Percentiles rank a stretch among this genome's conserved stretches.
These are phyloP conservation scores for Arabis hirsuta DNA, from an alignment of 345 rosid genomes.

Conservation along the genomic window DNA sequence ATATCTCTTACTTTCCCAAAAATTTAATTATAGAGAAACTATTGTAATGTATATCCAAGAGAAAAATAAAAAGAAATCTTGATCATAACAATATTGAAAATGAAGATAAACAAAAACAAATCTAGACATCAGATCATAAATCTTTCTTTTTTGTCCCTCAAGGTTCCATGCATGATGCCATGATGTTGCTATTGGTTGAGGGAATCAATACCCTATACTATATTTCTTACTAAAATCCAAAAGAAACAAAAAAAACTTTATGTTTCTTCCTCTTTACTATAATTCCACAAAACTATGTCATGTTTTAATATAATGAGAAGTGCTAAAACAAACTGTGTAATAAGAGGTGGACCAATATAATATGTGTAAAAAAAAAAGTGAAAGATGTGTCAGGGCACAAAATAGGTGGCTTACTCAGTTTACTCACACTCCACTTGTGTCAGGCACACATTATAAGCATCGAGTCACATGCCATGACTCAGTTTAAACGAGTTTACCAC, in stretches of 20 bases:
- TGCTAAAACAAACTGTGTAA: constrained; percentile 16
- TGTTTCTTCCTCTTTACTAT: not conserved
- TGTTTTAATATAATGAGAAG: not conserved
- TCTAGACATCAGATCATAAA: constrained; percentile 39
- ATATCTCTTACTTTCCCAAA: constrained; percentile 2
- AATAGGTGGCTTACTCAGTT: constrained; percentile 41
- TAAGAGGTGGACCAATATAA: constrained; percentile 41
- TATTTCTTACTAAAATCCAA: constrained; percentile 27
- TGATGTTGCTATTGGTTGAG: constrained; percentile 37
- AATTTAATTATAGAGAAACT: not conserved
- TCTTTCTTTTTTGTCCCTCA: constrained; percentile 36
- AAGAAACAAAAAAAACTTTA: not conserved
- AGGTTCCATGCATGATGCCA: constrained; percentile 41
- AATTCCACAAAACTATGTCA: constrained; percentile 15
- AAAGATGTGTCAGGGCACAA: constrained; percentile 42
- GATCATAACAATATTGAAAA: constrained; percentile 27
- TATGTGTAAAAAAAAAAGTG: constrained; percentile 16
- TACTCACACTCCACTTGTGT: constrained; percentile 44
- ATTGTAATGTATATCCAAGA: constrained; percentile 10
- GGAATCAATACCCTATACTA: constrained; percentile 36
- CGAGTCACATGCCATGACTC: constrained; percentile 38
- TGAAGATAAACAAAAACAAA: constrained; percentile 37
- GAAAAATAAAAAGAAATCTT: not conserved
- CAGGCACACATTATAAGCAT: constrained; percentile 41
- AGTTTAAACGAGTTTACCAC: constrained; percentile 8